Conservation (phyloP, 805 yeast species). For the Wickerhamiella sorbophila region DNA sequence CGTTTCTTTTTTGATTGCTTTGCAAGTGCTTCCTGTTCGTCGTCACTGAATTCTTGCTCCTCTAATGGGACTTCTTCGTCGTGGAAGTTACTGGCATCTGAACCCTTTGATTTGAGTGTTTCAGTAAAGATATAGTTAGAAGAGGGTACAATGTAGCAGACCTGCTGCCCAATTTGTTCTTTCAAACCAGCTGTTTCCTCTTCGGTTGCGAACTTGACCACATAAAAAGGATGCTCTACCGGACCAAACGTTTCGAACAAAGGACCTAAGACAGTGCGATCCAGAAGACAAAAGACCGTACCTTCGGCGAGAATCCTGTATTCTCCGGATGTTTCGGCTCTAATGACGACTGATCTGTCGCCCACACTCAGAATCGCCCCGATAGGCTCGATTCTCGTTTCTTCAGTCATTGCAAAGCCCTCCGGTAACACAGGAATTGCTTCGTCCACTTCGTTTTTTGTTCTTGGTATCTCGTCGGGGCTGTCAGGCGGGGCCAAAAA, state of each 20-base stretch:
- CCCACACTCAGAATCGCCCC: slow-evolving; percentile 60
- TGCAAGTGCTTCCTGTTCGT: slow-evolving; percentile 67
- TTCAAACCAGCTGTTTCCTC: slow-evolving; percentile 37
- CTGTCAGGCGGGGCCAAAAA: neutral
- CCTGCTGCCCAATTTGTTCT: slow-evolving; percentile 39
- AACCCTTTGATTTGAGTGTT: slow-evolving; percentile 60
- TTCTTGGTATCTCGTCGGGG: slow-evolving; percentile 40
- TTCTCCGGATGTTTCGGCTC: slow-evolving; percentile 69
- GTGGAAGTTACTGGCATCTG: slow-evolving; percentile 87
- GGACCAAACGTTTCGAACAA: slow-evolving; percentile 85
- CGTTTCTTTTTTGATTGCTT: slow-evolving; percentile 52
- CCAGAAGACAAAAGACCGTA: slow-evolving; percentile 54
- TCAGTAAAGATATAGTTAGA: slow-evolving; percentile 71
- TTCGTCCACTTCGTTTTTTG: slow-evolving; percentile 69
- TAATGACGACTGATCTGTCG: slow-evolving; percentile 56
- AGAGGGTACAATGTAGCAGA: slow-evolving; percentile 65
- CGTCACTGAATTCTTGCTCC: slow-evolving; percentile 92
- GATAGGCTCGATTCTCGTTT: slow-evolving; percentile 52
- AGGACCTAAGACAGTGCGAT: slow-evolving; percentile 56
- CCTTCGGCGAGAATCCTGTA: slow-evolving; percentile 68
- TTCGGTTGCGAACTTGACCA: slow-evolving; percentile 47
- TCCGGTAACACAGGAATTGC: slow-evolving; percentile 53
- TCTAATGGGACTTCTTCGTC: slow-evolving; percentile 90
- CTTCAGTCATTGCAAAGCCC: slow-evolving; percentile 42
- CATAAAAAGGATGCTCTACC: slow-evolving; percentile 63